These are phyloP conservation scores for Fusarium sp. DNA, from an alignment of 2,329 filamentous ascomycete genomes.

Conservation along the genomic window DNA sequence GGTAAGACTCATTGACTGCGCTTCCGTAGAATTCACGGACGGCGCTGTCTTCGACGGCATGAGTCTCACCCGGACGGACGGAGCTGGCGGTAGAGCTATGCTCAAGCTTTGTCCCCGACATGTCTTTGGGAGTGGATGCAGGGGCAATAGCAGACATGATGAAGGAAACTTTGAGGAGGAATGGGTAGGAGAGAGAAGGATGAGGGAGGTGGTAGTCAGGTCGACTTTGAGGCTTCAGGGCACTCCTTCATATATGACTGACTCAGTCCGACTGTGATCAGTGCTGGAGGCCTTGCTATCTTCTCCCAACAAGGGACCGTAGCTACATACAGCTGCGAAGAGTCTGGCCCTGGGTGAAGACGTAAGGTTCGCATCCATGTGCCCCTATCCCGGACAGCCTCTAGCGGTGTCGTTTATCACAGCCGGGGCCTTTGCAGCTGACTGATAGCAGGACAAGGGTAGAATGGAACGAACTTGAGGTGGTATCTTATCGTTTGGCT, in stretches of 20 bases:
- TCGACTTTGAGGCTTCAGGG: not conserved
- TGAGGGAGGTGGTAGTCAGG: not conserved
- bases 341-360: not conserved
- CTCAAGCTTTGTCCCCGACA: conserved; percentile 2
- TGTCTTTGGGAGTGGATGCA: not conserved
- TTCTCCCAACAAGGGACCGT: not conserved
- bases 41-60: conserved; percentile 16
- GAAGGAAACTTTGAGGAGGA: not conserved
- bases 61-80: conserved; percentile 13
- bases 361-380: not conserved
- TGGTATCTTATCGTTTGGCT: not conserved
- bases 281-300: not conserved
- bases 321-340: not conserved
- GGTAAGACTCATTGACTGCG: conserved; percentile 47
- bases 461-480: not conserved
- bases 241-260: not conserved
- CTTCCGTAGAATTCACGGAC: conserved; percentile 51
- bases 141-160: conserved; percentile 1
- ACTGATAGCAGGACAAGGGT: not conserved
- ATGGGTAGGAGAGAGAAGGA: not conserved
- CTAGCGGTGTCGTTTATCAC: conserved; percentile 1
- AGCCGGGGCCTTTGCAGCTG: not conserved
- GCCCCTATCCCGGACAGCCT: not conserved
- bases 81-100: conserved; percentile 17
- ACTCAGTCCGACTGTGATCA: not conserved